Percentiles rank a stretch among this genome's conserved stretches.
These are phyloP conservation scores for Maudiozyma serrabonitensis DNA, from an alignment of 805 yeast genomes.

Conservation along the genomic window DNA sequence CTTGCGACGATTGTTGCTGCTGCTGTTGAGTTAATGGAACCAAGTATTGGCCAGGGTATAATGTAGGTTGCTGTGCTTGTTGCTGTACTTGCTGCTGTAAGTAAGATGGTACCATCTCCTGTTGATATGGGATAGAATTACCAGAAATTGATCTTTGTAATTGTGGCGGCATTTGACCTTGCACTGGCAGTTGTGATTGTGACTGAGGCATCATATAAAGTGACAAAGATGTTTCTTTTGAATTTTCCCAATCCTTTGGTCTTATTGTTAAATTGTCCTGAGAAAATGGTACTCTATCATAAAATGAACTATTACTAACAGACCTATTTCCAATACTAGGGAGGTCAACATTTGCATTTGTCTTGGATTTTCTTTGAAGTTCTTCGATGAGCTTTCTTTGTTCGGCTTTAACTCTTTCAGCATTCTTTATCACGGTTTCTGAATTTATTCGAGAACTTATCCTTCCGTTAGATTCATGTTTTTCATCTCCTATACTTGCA, in stretches of 20 bases:
- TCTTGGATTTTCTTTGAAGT: conserved; percentile 4
- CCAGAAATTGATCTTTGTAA: background rate
- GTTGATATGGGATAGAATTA: background rate
- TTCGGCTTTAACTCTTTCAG: conserved; percentile 8
- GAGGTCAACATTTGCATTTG: background rate
- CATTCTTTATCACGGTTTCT: conserved; percentile 1
- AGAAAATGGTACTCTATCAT: background rate
- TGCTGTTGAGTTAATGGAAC: conserved; percentile 41
- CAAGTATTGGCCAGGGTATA: background rate
- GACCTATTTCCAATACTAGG: background rate
- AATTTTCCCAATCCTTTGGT: background rate
- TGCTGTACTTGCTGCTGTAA: background rate
- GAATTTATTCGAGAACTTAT: background rate
- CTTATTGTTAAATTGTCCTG: background rate
- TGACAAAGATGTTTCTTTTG: background rate
- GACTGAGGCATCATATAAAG: background rate
- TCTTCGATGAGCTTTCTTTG: conserved; percentile 22
- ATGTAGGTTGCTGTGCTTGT: background rate
- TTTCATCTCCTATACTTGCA: background rate
- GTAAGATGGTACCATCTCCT: background rate
- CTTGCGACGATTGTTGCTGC: conserved; percentile 70
- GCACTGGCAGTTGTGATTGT: background rate
- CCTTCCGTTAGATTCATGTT: background rate
- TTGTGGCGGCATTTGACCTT: background rate
- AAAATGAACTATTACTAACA: background rate